Conservation (phyloP, 495 filamentous ascomycete genomes). For the Lindgomyces ingoldianus region DNA sequence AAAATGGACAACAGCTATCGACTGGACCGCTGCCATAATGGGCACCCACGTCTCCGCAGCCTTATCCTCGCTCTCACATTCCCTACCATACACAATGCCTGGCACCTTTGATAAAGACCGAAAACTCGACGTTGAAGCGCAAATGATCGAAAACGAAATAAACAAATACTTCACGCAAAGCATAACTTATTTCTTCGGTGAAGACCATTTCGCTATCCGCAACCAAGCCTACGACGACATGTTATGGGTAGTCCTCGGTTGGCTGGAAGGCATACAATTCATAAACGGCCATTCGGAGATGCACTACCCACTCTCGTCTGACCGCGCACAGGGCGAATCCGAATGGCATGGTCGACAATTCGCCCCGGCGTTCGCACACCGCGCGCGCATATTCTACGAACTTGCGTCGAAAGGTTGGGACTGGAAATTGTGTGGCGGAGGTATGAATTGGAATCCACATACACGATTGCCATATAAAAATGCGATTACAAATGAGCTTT, state of each 20-base stretch:
- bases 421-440: constrained; percentile 75
- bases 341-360: constrained; percentile 77
- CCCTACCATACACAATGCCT: constrained; percentile 38
- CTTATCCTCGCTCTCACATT: constrained; percentile 61
- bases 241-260: constrained; percentile 92
- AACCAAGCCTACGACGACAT: constrained; percentile 93
- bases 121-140: constrained; percentile 43
- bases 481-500: constrained; percentile 94
- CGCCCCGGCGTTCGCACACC: constrained; percentile 76
- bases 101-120: constrained; percentile 29
- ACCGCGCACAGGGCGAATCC: neutral
- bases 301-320: constrained; percentile 35
- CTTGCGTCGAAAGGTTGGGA: constrained; percentile 81
- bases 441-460: constrained; percentile 90
- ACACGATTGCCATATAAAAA: constrained; percentile 84
- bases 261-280: constrained; percentile 82
- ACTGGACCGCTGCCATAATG: constrained; percentile 92
- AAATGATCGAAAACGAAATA: constrained; percentile 68
- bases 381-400: constrained; percentile 87
- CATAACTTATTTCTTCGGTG: constrained; percentile 79
- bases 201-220: constrained; percentile 74
- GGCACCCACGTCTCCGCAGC: constrained; percentile 76
- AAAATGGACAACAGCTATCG: constrained; percentile 83
- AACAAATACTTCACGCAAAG: constrained; percentile 80
- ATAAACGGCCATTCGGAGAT: constrained; percentile 51